These are phyloP conservation scores for Elongisporangium anandrum DNA, from an alignment of 352 stramenopile species.

Conservation along the genomic window DNA sequence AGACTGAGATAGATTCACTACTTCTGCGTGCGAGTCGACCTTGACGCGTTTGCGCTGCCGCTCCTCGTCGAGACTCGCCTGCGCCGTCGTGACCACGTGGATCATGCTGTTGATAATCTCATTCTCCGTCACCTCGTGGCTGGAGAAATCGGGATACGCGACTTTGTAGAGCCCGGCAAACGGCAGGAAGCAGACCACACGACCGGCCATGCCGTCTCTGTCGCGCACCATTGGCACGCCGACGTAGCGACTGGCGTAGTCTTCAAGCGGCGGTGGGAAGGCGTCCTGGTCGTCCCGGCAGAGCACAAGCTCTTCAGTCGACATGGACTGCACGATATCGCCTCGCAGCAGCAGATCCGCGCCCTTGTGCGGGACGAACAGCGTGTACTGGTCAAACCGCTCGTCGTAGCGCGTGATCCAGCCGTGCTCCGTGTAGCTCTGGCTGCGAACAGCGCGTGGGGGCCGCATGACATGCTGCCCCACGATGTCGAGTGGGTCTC, in stretches of 20 bases:
- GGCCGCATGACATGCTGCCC: slow-evolving; percentile 47
- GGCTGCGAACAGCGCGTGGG: slow-evolving; percentile 5
- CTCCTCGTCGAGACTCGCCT: background rate
- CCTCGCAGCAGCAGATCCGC: slow-evolving; percentile 27
- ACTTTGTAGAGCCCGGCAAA: slow-evolving; percentile 58
- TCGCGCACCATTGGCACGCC: slow-evolving; percentile 26
- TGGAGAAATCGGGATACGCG: slow-evolving; percentile 42
- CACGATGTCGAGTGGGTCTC: slow-evolving; percentile 63
- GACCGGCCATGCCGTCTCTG: slow-evolving; percentile 11
- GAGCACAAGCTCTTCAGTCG: slow-evolving; percentile 47
- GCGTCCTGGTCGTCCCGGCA: slow-evolving; percentile 36
- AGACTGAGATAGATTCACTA: slow-evolving; percentile 6
- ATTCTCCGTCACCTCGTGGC: slow-evolving; percentile 40
- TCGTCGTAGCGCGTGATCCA: slow-evolving; percentile 74
- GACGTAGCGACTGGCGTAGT: slow-evolving; percentile 49
- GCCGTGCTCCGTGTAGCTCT: slow-evolving; percentile 31
- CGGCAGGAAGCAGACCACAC: slow-evolving; percentile 51
- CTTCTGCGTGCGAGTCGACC: slow-evolving; percentile 10
- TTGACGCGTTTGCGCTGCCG: slow-evolving; percentile 9
- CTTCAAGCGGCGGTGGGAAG: slow-evolving; percentile 45
- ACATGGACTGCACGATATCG: slow-evolving; percentile 64
- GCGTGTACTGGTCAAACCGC: slow-evolving; percentile 53
- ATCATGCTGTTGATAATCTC: slow-evolving; percentile 65
- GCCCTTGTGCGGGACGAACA: slow-evolving; percentile 49
- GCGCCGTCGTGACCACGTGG: slow-evolving; percentile 24